Evolutionary conservation across 1,139 yeast species (phyloP), one percentile per base, ranked within the genome.

Genomic region (Wickerhamomyces sp.): DNA sequence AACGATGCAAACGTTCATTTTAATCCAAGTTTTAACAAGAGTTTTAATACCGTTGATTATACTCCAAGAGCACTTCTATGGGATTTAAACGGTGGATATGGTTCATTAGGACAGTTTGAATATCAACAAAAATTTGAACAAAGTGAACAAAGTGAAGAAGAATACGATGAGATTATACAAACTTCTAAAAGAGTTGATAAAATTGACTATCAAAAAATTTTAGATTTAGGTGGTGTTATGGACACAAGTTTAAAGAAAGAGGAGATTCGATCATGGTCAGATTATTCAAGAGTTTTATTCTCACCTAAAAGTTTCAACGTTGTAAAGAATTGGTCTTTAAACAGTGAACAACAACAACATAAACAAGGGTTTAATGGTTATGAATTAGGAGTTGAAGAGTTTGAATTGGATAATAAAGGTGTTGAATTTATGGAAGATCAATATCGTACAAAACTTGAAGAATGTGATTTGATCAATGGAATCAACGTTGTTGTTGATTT

Each of bases 41-140:
- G 62, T 17, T 52, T 61, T 2, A 60, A 68, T 22, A 61, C 72
- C 1, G 67, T 71, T n/a, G 81, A 81, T 33, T 87, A 78, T 53
- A 69, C 81, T 12, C 97, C 98, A 1, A 61, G 97, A 36, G 76
- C 87, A 0, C 52, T 88, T 31, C 53, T 88, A 12, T 87, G 89
- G 76, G 97, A 91, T 46, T 71, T 79, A 21, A 61, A 66, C 16
- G 75, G 77, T 31, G 91, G 89, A 0, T 69, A 66, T 49, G 91
- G 91, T 0, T 59, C 83, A 0, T 55, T 80, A 33, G 71, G 74
- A 6, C 69, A 67, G 38, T 70, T 58, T 47, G 82, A 77, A 36
- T 77, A 74, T 44, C 63, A 62, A 33, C 52, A 7, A 8, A 19
- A 10, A 8, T n/a, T n/a, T n/a, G 21, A 19, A 19, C 7, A 46